Evolutionary conservation across 805 yeast genomes (phyloP).

Genomic region (Jamesozyma spencerorum): DNA sequence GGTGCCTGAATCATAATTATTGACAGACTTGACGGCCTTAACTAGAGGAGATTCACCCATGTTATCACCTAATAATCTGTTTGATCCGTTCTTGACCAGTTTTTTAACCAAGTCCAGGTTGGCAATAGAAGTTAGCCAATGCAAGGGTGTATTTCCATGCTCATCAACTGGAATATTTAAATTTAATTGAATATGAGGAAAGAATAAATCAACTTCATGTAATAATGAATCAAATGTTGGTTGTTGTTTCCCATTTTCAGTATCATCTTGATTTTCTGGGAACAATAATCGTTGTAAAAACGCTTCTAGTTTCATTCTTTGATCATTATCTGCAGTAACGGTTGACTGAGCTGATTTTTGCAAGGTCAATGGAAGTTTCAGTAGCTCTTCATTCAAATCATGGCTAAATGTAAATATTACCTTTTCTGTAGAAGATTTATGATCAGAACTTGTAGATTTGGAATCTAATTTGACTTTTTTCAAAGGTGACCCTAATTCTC

Average conservation of each 20-base stretch:
- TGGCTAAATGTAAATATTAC: slow-evolving; percentile 11
- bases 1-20: slow-evolving; percentile 70
- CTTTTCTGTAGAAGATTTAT: neutral
- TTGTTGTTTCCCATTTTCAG: neutral
- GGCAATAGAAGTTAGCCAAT: slow-evolving; percentile 93
- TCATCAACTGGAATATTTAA: slow-evolving; percentile 87
- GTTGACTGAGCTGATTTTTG: slow-evolving; percentile 1
- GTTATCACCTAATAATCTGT: slow-evolving; percentile 57
- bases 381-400: slow-evolving; percentile 9
- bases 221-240: slow-evolving; percentile 14
- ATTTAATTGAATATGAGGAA: slow-evolving; percentile 32
- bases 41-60: slow-evolving; percentile 84
- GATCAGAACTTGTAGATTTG: neutral
- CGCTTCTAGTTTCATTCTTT: slow-evolving; percentile 24
- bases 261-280: slow-evolving; percentile 15
- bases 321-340: slow-evolving; percentile 10
- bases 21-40: slow-evolving; percentile 62
- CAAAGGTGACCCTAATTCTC: slow-evolving; percentile 22
- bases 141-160: slow-evolving; percentile 86
- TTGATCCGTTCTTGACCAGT: slow-evolving; percentile 58
- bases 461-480: slow-evolving; percentile 16
- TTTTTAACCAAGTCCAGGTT: slow-evolving; percentile 59
- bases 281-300: slow-evolving; percentile 26
- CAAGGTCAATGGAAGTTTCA: slow-evolving; percentile 7
- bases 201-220: slow-evolving; percentile 18